Conservation (phyloP, 169 alveolate species). For the Plasmodium knowlesi region DNA sequence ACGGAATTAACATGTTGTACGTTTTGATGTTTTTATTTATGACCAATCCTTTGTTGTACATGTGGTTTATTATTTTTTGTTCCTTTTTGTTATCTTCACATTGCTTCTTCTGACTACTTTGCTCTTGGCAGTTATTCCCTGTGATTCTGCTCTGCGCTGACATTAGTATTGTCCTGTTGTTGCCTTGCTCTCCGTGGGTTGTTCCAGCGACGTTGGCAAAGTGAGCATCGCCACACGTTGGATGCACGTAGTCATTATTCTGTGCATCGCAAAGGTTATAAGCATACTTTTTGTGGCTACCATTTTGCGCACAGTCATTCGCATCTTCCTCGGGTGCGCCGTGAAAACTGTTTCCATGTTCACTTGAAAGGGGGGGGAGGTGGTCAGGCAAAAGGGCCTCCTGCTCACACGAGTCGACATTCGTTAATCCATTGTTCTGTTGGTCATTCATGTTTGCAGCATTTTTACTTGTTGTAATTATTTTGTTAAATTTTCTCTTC, state of each 20-base stretch:
- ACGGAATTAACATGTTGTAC: slow-evolving; percentile 43
- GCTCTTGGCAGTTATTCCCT: background rate
- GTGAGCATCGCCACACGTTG: background rate
- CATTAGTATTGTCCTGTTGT: background rate
- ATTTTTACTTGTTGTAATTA: background rate
- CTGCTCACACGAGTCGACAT: background rate
- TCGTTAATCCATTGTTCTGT: background rate
- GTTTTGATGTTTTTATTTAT: slow-evolving; percentile 40
- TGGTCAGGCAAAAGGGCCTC: background rate
- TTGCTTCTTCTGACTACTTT: background rate
- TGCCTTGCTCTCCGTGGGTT: background rate
- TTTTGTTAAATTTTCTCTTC: slow-evolving; percentile 60
- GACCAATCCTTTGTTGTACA: slow-evolving; percentile 71
- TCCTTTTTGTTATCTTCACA: background rate
- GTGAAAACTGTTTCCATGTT: background rate
- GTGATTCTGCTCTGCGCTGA: background rate
- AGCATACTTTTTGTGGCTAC: background rate
- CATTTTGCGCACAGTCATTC: background rate
- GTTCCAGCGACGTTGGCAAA: background rate
- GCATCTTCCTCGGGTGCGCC: background rate
- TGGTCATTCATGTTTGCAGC: background rate
- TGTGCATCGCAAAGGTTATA: background rate
- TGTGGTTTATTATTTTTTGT: slow-evolving; percentile 21
- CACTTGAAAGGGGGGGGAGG: background rate
- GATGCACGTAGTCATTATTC: background rate